Base-by-base conservation (phyloP, 2,329 filamentous ascomycete species). In the Curvularia eragrostidis region DNA sequence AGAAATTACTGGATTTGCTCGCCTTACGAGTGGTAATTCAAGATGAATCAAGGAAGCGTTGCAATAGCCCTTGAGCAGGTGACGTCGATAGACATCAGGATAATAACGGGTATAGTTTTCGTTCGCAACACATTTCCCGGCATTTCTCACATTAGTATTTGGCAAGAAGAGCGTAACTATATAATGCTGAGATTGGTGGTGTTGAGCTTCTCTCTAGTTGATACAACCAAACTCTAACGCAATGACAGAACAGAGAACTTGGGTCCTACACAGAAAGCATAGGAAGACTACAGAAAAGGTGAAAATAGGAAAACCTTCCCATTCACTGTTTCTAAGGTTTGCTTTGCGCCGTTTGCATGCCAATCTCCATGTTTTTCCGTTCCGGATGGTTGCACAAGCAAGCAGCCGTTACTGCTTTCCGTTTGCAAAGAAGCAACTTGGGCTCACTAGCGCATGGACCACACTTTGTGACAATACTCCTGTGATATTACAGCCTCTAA, bases 351-450 rank as follows among this genome's bases (percentile, higher is more conserved):
- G 19, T 50, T 49, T 30, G 52, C 32, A 15, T 15, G 15, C 34
- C 15, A 5, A 34, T 5, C 18, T 5, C 15, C 1, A 36, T 18
- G 34, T 36, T 36, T 24, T 32, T 23, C 13, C 23, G 12, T 12
- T n/a, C 18, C 23, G 21, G 36, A 19, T n/a, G 19, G 18, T 23
- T 42, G 46, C 26, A 26, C 23, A 30, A 21, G 34, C 46, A 54
- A n/a, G 44, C 18, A 41, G n/a, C n/a, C 8, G 7, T 15, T 32
- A n/a, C 43, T 15, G 23, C 10, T 28, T 13, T n/a, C 38, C 38
- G 52, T 54, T 50, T 50, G 52, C 36, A 50, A 15, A 48, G 30
- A 42, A 42, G 49, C 10, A 54, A 15, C 7, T 28, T 24, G 52
- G n/a, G 18, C 21, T 30, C 48, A 24, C 26, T 9, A 13, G 13